A percentile compares a stretch with the other conserved stretches of the same genome.
Evolutionary conservation across 345 rosid genomes (phyloP).

Genomic region (Turritis glabra): DNA sequence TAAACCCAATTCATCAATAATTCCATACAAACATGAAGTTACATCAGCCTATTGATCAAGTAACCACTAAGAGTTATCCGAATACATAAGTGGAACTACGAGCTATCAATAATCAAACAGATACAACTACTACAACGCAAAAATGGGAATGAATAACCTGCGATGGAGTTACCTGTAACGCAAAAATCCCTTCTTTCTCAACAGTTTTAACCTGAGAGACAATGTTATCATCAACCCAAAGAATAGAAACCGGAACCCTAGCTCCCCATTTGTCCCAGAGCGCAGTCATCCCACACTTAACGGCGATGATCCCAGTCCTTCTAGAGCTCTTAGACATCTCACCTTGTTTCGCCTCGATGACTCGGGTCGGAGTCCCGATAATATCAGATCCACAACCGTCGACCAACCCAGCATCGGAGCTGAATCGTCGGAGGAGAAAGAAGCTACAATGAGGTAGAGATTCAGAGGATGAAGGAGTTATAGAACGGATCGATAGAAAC

Average conservation of each 20-base stretch:
- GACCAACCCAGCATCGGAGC: constrained; percentile 42
- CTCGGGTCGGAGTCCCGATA: constrained; percentile 37
- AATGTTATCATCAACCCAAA: constrained; percentile 89
- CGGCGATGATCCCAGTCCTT: constrained; percentile 83
- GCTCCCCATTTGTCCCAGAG: constrained; percentile 98
- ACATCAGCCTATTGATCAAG: not conserved
- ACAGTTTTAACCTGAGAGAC: constrained; percentile 93
- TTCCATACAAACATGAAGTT: not conserved
- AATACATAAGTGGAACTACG: not conserved
- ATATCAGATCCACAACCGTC: constrained; percentile 42
- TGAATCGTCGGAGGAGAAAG: constrained; percentile 42
- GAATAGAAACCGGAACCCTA: constrained; percentile 71
- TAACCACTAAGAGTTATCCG: not conserved
- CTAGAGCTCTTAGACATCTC: constrained; percentile 64
- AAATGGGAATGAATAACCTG: constrained; percentile 5
- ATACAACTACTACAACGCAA: not conserved
- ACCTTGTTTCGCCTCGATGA: constrained; percentile 60
- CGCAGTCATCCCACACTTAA: constrained; percentile 91
- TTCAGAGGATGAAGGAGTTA: constrained; percentile 15
- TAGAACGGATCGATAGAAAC: constrained; percentile 32
- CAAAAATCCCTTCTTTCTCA: constrained; percentile 84
- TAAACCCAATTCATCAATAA: not conserved
- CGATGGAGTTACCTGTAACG: constrained; percentile 65
- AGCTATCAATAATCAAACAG: constrained; percentile 20
- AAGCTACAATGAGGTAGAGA: constrained; percentile 18